Percentiles rank a stretch among this genome's conserved stretches.
phyloP scores from a whole-genome alignment of 1,284 basidiomycete genomes.

The Chalciporus piperatoides region DNA sequence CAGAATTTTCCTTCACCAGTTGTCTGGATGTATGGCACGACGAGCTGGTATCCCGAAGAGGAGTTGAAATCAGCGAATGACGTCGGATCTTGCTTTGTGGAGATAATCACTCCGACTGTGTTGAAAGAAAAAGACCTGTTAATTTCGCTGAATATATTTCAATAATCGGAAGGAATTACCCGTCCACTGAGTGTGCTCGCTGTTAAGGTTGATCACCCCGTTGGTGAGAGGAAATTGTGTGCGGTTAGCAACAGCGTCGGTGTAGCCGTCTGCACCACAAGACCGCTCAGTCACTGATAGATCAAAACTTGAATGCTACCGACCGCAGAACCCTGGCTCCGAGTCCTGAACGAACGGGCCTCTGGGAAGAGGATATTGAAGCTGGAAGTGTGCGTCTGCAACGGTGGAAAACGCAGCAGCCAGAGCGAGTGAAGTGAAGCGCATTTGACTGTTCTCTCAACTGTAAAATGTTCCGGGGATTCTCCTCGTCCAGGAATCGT shows the following conservation, averaged over 20 bases:
- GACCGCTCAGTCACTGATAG: not conserved
- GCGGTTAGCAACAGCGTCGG: constrained; percentile 40
- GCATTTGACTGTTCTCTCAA: constrained; percentile 26
- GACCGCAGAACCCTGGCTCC: constrained; percentile 50
- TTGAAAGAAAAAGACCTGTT: constrained; percentile 2
- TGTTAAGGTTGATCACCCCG: constrained; percentile 41
- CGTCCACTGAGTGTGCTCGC: constrained; percentile 40
- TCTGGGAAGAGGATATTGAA: constrained; percentile 55
- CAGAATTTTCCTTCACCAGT: constrained; percentile 47
- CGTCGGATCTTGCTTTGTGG: constrained; percentile 46
- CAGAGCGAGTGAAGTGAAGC: constrained; percentile 33
- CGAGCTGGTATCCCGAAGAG: constrained; percentile 34
- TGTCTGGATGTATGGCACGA: constrained; percentile 43
- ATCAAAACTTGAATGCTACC: constrained; percentile 15
- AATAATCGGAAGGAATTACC: constrained; percentile 25
- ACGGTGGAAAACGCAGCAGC: constrained; percentile 34
- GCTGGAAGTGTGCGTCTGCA: constrained; percentile 56
- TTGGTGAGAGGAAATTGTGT: constrained; percentile 53
- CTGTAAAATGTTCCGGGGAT: not conserved
- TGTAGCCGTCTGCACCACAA: constrained; percentile 43
- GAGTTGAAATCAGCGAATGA: constrained; percentile 52
- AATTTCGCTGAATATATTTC: not conserved
- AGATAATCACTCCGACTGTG: constrained; percentile 41
- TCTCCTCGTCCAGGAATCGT: not conserved
- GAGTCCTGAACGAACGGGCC: constrained; percentile 50